These are phyloP conservation scores for Nicotiana rustica DNA, from an alignment of 305 asterid genomes.

Conservation along the genomic window DNA sequence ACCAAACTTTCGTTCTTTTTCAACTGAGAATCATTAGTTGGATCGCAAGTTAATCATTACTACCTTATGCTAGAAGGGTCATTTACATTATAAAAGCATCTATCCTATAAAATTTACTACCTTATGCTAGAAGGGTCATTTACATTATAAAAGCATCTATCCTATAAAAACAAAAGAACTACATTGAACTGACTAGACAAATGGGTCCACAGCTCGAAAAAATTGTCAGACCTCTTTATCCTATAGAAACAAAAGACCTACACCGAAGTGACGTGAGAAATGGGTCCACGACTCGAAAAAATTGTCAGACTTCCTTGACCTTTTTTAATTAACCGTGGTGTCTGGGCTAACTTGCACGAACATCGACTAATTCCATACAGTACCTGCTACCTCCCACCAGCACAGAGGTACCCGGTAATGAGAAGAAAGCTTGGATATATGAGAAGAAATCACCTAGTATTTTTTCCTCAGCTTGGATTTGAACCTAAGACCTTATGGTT, in stretches of 20 bases:
- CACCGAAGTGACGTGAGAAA: conserved; percentile 2
- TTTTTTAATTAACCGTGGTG: too few species aligned
- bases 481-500: too few species aligned
- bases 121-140: not conserved
- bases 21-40: not conserved
- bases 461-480: too few species aligned
- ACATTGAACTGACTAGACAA: not conserved
- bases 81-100: not conserved
- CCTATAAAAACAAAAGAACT: not conserved
- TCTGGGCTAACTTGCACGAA: too few species aligned
- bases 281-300: not conserved
- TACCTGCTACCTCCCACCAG: too few species aligned
- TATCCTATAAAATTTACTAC: not conserved
- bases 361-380: too few species aligned
- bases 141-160: conserved; percentile 2
- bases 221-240: not conserved
- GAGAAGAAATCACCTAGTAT: too few species aligned
- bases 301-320: not conserved
- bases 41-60: not conserved
- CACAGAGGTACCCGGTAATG: too few species aligned
- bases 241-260: not conserved
- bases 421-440: too few species aligned
- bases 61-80: not conserved
- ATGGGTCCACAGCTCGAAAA: not conserved
- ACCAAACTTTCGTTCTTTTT: not conserved